Base-by-base conservation (phyloP, 176 grass and related monocot species). In the Triticum turgidum region DNA sequence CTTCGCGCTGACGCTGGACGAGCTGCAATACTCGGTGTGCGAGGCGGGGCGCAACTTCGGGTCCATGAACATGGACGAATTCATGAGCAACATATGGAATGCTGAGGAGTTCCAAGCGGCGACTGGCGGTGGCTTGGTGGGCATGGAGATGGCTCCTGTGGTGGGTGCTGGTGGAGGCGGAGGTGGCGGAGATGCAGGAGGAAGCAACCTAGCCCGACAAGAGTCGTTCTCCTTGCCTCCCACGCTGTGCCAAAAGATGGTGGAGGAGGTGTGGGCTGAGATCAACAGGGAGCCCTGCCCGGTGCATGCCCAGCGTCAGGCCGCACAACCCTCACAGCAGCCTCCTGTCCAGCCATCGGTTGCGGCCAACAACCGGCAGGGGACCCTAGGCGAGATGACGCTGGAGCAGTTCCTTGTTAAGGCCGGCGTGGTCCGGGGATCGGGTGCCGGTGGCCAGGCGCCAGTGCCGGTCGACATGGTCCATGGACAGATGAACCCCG, bases 11-110 rank as follows among this genome's bases (percentile, higher is more conserved):
- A 96, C 94, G 12, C 67, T 96, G 20, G 97, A 96, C 56, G 92
- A 99, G 87, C 87, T 99, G 62, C 97, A 94, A 77, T 92, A 66
- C 82, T 91, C 97, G 45, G 54, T 96, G 15, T 96, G 92, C 84
- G 92, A 99, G 77, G 85, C 90, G 1, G 90, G 97, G 1, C 91
- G 92, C 84, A 94, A 93, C 35, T 94, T 99, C 61, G 97, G 90
- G 20, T 96, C 94, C 77, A 99, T 99, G 94, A 96, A 99, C 89
- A 99, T 99, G 94, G 97, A 99, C 37, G 94, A 99, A 87, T 99
- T 99, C 90, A 78, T 99, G 63, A 89, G 85, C 66, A 96, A 94
- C 82, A 99, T 99, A 73, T 96, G 97, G 94, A 99, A 96, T 76
- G 97, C 85, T 18, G 92, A 99, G 78, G 97, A 99, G 80, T 91